Base-by-base conservation (phyloP, 2,329 filamentous ascomycete genomes). In the Aspergillus pseudoterreus region DNA sequence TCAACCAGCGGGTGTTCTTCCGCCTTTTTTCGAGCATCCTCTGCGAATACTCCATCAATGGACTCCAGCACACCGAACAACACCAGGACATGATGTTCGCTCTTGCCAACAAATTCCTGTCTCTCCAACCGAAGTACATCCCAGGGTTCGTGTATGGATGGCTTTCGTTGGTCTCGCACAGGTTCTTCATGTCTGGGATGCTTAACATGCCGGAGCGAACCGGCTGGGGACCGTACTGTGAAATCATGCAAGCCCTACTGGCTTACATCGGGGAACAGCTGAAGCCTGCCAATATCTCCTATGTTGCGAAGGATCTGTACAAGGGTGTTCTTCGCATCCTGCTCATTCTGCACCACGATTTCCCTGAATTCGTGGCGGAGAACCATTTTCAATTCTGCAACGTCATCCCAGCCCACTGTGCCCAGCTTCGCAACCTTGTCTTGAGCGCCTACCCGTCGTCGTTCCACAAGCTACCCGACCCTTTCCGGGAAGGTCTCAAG, bases 1-100 rank as follows among this genome's bases (percentile, higher is more conserved):
- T 95, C 75, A 92, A 90, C 63, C 88, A 92, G 65, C 86, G 90
- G 55, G 85, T 95, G 27, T 97, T 96, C 77, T 94, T 92, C 81
- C 85, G 92, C 43, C 79, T 99, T 39, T 87, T 96, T 66, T 92
- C 90, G 0, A 82, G 87, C 63, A 79, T 96, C 44, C 79, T 99
- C 4, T 89, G 88, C 68, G 87, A 94, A 60, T 80, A 92, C 50
- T 78, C 82, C 24, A 66, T 75, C 43, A 75, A 82, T 44, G 80
- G 79, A 11, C 78, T 84, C 54, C 79, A 85, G 51, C 66, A 86
- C 32, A 68, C 78, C 43, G 78, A 85, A 49, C 71, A 80, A 17
- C 86, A 90, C 59, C 82, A 83, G 56, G 82, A 86, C 27, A 83
- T 95, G 61, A 79, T 90, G 59, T 72, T 90, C 46, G 84, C 81